A percentile compares a stretch with the other conserved stretches of the same genome.
These are phyloP conservation scores for Pichia gijzeniarum DNA, from an alignment of 805 yeast genomes.

Conservation along the genomic window DNA sequence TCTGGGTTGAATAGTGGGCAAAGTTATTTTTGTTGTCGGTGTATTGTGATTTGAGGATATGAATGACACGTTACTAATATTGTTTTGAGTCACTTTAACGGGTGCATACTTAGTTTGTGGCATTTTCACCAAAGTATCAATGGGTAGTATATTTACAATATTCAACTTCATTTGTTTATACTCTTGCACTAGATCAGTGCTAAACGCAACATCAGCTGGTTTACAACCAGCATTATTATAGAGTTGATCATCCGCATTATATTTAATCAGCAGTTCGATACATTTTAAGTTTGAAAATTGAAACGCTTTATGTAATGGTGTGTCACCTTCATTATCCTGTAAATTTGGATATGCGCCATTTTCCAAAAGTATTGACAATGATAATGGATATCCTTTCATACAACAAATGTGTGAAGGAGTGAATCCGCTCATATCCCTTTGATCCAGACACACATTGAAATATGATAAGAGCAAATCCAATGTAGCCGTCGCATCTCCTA, in stretches of 20 bases:
- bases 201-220: slow-evolving; percentile 54
- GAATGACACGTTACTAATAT: slow-evolving; percentile 1
- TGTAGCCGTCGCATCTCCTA: slow-evolving; percentile 51
- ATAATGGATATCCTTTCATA: slow-evolving; percentile 50
- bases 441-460: slow-evolving; percentile 43
- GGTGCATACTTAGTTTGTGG: slow-evolving; percentile 7
- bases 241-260: slow-evolving; percentile 42
- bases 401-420: slow-evolving; percentile 71
- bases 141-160: slow-evolving; percentile 19
- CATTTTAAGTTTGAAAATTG: slow-evolving; percentile 60
- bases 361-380: slow-evolving; percentile 57
- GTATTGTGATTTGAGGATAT: slow-evolving; percentile 2
- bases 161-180: slow-evolving; percentile 29
- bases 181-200: slow-evolving; percentile 42
- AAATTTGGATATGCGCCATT: slow-evolving; percentile 73
- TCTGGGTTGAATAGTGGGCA: slow-evolving; percentile 19
- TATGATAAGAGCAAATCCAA: slow-evolving; percentile 67
- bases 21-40: slow-evolving; percentile 6
- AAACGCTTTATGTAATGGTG: slow-evolving; percentile 80
- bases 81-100: slow-evolving; percentile 2
- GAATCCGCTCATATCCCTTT: slow-evolving; percentile 39
- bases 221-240: slow-evolving; percentile 57
- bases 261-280: slow-evolving; percentile 43
- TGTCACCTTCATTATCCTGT: slow-evolving; percentile 68
- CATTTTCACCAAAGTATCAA: slow-evolving; percentile 2